phyloP scores from a whole-genome alignment of 2,329 filamentous ascomycete species.

The Colletotrichum godetiae region DNA sequence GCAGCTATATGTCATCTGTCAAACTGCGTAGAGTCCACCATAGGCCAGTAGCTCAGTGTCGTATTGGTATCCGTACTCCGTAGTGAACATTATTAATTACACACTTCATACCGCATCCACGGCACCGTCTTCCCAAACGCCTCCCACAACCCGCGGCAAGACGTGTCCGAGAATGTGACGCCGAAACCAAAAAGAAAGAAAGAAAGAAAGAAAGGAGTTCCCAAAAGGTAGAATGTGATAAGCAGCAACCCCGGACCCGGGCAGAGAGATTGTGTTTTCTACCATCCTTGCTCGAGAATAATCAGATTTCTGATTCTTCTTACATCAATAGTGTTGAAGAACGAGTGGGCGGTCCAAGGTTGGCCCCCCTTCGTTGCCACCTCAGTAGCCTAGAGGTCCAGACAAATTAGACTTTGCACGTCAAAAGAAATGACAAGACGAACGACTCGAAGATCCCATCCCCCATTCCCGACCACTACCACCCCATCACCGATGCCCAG shows the following conservation, averaged over 20 bases:
- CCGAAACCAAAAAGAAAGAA: not conserved
- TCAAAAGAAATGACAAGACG: not conserved
- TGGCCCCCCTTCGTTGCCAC: no score
- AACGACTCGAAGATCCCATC: not conserved
- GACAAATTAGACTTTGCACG: not conserved
- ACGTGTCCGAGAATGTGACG: not conserved
- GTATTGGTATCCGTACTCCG: no score
- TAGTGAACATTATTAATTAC: no score
- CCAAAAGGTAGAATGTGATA: not conserved
- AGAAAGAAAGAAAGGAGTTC: not conserved
- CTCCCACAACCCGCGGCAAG: not conserved
- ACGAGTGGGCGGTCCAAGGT: not conserved
- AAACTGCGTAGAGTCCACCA: not conserved
- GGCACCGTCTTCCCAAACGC: not conserved
- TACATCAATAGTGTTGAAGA: not conserved
- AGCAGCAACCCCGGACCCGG: not conserved
- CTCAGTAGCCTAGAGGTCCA: not conserved
- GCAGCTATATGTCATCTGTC: not conserved
- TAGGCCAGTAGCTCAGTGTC: not conserved
- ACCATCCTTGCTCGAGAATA: not conserved
- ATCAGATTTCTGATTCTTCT: not conserved
- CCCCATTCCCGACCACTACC: not conserved
- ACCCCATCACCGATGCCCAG: no score
- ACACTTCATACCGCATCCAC: no score
- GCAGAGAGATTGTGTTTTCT: not conserved